Evolutionary conservation across 148 eudicot genomes (phyloP).

Genomic region (Agrostemma githago): DNA sequence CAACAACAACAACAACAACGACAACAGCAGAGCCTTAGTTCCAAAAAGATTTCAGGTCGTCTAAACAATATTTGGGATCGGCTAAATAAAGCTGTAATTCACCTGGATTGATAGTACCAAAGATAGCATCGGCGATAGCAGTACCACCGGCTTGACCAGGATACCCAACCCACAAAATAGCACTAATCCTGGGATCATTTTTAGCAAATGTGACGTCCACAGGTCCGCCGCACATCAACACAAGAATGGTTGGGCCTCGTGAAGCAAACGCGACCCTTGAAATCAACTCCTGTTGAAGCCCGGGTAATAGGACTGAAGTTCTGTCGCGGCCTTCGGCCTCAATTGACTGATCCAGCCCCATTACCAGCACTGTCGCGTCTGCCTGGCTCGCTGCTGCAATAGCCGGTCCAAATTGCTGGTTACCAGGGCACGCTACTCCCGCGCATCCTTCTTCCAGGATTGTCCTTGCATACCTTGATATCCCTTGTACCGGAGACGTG

Average conservation of each 20-base stretch:
- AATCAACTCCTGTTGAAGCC: constrained; percentile 62
- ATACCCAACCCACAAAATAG: constrained; percentile 65
- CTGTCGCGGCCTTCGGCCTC: constrained; percentile 71
- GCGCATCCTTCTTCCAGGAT: constrained; percentile 58
- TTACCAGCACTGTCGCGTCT: constrained; percentile 68
- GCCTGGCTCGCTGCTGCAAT: constrained; percentile 59
- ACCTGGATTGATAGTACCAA: constrained; percentile 53
- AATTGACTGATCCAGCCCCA: constrained; percentile 75
- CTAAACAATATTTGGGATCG: no score
- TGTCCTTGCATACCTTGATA: constrained; percentile 54
- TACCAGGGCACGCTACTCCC: constrained; percentile 46
- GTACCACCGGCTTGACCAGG: constrained; percentile 60
- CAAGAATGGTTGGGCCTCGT: constrained; percentile 59
- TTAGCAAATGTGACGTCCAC: constrained; percentile 68
- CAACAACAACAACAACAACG: background rate
- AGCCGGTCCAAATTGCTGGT: constrained; percentile 51
- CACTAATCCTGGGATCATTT: constrained; percentile 32
- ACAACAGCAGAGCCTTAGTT: no score
- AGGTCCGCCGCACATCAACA: constrained; percentile 89
- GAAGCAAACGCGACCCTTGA: constrained; percentile 60
- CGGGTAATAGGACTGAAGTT: constrained; percentile 37
- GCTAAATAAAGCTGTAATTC: background rate
- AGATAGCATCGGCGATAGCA: constrained; percentile 57
- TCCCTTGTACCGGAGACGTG: constrained; percentile 68
- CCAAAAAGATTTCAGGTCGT: no score